phyloP scores from a whole-genome alignment of 805 yeast genomes.

The Danielia oregonensis region DNA sequence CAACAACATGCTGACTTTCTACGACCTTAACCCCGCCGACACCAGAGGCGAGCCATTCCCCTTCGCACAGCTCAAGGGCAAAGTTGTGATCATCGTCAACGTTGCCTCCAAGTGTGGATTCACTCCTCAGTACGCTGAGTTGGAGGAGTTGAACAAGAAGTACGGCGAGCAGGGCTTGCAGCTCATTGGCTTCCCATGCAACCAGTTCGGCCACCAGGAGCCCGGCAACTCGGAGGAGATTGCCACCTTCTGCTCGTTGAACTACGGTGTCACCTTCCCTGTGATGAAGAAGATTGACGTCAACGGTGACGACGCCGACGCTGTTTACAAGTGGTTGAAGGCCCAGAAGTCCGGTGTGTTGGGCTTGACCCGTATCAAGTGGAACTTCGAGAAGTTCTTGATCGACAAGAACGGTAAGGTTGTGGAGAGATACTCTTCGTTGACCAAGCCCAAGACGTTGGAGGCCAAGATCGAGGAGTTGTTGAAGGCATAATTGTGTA shows the following conservation, averaged over 20 bases:
- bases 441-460: constrained; percentile 43
- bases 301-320: constrained; percentile 78
- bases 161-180: constrained; percentile 34
- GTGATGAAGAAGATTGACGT: constrained; percentile 83
- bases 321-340: constrained; percentile 78
- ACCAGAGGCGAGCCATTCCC: constrained; percentile 56
- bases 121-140: constrained; percentile 41
- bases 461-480: constrained; percentile 16
- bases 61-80: constrained; percentile 62
- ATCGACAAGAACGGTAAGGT: constrained; percentile 40
- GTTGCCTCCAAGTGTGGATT: constrained; percentile 74
- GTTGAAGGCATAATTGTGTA: constrained; percentile 10
- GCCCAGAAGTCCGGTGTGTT: constrained; percentile 46
- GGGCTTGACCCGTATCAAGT: constrained; percentile 40
- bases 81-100: constrained; percentile 79
- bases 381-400: constrained; percentile 45
- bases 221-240: constrained; percentile 54
- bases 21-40: constrained; percentile 64
- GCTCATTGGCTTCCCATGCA: constrained; percentile 43
- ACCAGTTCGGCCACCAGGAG: constrained; percentile 42
- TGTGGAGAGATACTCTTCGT: constrained; percentile 59
- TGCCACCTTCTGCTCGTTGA: constrained; percentile 65
- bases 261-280: constrained; percentile 92
- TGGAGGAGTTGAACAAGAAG: constrained; percentile 40
- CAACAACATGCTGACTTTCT: constrained; percentile 65